Conservation (phyloP, 1,139 yeast genomes). For the Tardiomyces blankii region DNA sequence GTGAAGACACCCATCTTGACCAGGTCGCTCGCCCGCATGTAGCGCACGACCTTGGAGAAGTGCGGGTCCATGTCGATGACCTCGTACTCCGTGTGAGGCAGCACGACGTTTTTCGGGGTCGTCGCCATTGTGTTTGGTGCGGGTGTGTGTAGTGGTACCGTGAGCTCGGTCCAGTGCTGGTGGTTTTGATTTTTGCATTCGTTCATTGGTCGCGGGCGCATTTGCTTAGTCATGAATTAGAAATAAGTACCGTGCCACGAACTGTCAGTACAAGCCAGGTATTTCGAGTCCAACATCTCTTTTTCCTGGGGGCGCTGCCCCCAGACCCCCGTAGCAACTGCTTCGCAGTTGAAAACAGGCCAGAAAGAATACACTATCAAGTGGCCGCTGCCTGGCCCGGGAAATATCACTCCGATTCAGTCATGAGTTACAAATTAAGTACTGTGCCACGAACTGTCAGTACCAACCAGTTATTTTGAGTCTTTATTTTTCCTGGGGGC, state of each 20-base stretch:
- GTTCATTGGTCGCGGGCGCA: not conserved
- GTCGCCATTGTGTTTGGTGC: slow-evolving; percentile 2
- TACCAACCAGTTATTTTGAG: not conserved
- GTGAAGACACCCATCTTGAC: slow-evolving; percentile 53
- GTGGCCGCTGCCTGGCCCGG: too few species aligned
- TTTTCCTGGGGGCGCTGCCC: too few species aligned
- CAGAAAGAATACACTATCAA: too few species aligned
- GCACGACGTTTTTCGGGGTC: slow-evolving; percentile 18
- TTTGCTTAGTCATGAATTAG: not conserved
- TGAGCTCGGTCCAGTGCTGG: not conserved
- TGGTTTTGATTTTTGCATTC: not conserved
- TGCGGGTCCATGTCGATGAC: slow-evolving; percentile 74
- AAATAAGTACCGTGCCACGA: not conserved
- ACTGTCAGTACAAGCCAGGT: not conserved
- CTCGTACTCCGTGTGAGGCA: slow-evolving; percentile 26
- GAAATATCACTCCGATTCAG: too few species aligned
- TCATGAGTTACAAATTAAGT: not conserved
- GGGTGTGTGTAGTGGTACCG: not conserved
- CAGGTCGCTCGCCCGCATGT: slow-evolving; percentile 61
- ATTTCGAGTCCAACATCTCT: too few species aligned
- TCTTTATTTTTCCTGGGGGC: too few species aligned
- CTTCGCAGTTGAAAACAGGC: too few species aligned
- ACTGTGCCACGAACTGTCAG: not conserved
- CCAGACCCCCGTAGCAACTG: too few species aligned
- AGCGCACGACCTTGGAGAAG: slow-evolving; percentile 58